Evolutionary conservation across 2,329 filamentous ascomycete genomes (phyloP), one percentile per base, ranked within the genome.

Genomic region (Didymella keratinophila): DNA sequence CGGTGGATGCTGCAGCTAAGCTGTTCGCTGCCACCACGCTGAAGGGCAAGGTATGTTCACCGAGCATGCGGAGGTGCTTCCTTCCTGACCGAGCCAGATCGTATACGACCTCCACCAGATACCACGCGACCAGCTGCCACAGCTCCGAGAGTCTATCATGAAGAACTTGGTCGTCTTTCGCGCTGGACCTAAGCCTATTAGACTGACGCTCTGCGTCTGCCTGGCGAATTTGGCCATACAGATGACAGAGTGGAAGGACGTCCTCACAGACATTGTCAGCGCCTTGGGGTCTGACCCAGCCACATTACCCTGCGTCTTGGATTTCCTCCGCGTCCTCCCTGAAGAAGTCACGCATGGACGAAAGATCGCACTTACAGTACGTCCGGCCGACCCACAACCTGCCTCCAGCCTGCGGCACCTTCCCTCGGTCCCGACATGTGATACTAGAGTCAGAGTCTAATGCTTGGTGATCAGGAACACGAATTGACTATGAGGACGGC

Each of bases 281-380:
- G 86, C 91, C 42, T 86, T 98, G 56, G 89, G 90, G 66, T 87
- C 86, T 75, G 89, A 90, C 72, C 86, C 89, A 60, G 87, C 89
- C 73, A 92, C 90, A 76, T 87, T 95, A 71, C 87, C 93, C 65
- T 95, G 91, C 77, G 90, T 98, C 71, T 84, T 99, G 73, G 95
- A 99, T 78, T 99, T 99, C 78, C 84, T 99, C 66, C 93, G 92
- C 78, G 93, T 99, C 71, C 88, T 99, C 66, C 95, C 95, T 56
- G 95, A 99, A 84, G 95, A 99, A 85, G 95, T 99, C 75, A 98
- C 92, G 70, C 94, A 99, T 85, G 95, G 95, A 81, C 92, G 95
- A 81, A 99, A 98, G 83, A 97, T 99, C 85, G 97, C 93, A 85
- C 86, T 99, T 81, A 93, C 92, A 87, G 93, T 97, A 95, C 83